Conservation (phyloP, 2,329 filamentous ascomycete genomes). For the Pseudogymnoascus sp. region DNA sequence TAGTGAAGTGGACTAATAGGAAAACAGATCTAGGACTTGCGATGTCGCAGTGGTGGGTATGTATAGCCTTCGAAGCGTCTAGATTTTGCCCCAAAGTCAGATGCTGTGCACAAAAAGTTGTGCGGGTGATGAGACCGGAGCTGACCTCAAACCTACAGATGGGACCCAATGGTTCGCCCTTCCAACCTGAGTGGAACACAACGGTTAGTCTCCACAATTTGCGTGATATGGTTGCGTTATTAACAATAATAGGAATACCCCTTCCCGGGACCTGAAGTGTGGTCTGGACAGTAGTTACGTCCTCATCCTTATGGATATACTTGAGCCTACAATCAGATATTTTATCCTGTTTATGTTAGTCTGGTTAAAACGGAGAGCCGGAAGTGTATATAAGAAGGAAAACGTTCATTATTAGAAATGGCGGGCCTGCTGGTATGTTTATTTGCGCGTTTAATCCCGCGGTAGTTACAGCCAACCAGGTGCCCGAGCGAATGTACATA, state of each 20-base stretch:
- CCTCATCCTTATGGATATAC: neutral
- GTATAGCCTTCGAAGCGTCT: neutral
- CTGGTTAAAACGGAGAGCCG: neutral
- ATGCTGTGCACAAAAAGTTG: neutral
- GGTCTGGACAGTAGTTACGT: neutral
- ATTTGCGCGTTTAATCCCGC: neutral
- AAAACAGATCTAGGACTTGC: slow-evolving; percentile 13
- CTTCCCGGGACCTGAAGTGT: slow-evolving; percentile 12
- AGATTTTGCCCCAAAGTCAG: neutral
- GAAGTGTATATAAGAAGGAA: neutral
- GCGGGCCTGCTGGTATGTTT: neutral
- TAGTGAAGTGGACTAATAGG: neutral
- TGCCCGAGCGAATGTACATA: neutral
- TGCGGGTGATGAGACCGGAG: neutral
- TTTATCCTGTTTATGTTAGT: neutral
- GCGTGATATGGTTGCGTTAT: neutral
- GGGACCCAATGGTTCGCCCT: neutral
- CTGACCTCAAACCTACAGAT: neutral
- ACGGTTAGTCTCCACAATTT: neutral
- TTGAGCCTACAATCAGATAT: neutral
- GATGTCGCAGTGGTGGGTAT: slow-evolving; percentile 9
- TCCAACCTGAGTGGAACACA: slow-evolving; percentile 1
- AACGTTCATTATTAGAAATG: neutral
- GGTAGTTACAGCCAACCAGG: neutral
- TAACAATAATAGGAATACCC: slow-evolving; percentile 11